A percentile compares a stretch with the other conserved stretches of the same genome.
phyloP scores from a whole-genome alignment of 768 basidiomycete genomes.

The Phlebiopsis flavidoalba region DNA sequence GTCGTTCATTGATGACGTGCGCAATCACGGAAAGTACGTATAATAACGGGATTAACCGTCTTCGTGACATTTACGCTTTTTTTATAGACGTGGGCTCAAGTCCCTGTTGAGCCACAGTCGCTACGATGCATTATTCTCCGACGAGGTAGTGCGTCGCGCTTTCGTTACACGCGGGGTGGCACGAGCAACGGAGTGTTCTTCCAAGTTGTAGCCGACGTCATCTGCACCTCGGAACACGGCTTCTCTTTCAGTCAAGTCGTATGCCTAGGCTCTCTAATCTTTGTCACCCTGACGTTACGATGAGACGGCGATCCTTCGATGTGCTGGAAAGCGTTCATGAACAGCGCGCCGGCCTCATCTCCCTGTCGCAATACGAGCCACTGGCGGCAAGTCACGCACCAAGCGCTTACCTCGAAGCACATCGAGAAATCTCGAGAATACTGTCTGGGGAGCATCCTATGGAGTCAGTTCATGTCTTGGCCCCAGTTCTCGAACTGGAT shows the following conservation, averaged over 20 bases:
- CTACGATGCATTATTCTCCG: conserved; percentile 50
- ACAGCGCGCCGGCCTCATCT: conserved; percentile 57
- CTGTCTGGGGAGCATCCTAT: conserved; percentile 74
- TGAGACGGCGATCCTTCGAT: conserved; percentile 73
- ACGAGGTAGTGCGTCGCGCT: conserved; percentile 63
- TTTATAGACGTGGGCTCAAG: conserved; percentile 66
- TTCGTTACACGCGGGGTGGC: conserved; percentile 51
- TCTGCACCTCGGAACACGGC: conserved; percentile 47
- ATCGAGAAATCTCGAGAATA: conserved; percentile 69
- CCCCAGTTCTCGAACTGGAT: conserved; percentile 71
- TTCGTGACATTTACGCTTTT: background rate
- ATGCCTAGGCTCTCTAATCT: conserved; percentile 83
- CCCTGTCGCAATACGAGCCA: conserved; percentile 70
- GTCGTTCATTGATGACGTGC: conserved; percentile 45
- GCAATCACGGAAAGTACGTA: conserved; percentile 62
- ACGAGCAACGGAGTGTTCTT: conserved; percentile 68
- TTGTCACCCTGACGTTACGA: conserved; percentile 57
- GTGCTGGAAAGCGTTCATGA: conserved; percentile 72
- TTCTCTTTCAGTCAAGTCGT: conserved; percentile 72
- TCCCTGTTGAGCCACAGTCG: conserved; percentile 58
- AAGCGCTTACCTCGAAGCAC: conserved; percentile 76
- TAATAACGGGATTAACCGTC: background rate
- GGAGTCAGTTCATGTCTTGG: conserved; percentile 58
- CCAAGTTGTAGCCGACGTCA: conserved; percentile 68
- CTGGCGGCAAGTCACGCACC: conserved; percentile 67